Base-by-base conservation (phyloP, 2,329 filamentous ascomycete genomes). In the Neonectria sp. region DNA sequence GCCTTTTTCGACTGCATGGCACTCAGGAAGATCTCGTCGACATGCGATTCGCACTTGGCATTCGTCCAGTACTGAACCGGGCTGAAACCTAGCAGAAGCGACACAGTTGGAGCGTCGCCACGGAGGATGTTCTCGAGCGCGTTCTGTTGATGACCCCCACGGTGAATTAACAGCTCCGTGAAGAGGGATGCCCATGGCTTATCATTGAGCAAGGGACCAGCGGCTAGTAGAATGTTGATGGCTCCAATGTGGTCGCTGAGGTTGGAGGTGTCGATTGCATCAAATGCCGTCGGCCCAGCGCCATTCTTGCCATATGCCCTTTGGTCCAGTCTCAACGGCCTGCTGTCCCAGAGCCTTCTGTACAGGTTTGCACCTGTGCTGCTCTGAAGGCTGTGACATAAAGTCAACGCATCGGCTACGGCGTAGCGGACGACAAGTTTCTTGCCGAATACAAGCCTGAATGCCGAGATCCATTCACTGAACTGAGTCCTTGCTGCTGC, bases 251-350 rank as follows among this genome's bases (percentile, higher is more conserved):
- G 81, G 48, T 83, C 82, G 4, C 78, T 74, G 2, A 85, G 73
- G 53, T 84, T 83, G 2, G 82, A 83, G 0, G 87, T 89, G 68
- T 91, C 88, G 60, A 91, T 86, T 4, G 86, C 79, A 71, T 90
- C 84, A 70, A 91, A 91, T 4, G 61, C 51, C 5, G 69, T 76
- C 0, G 86, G 84, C 0, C 80, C 84, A 15, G 61, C 56, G 2
- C 75, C 73, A 7, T 58, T 60, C 4, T 70, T 68, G 2, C 76
- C 75, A 68, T 89, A 89, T 4, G 81, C 79, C 1, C 65, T 67
- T 2, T 74, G 52, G 53, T 88, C 83, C 5, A 90, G 78, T 2
- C 75, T 64, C 3, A 89, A 73, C 1, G 77, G 72, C 9, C 79
- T 77, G 17, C 77, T 74, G 43, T 84, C 80, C 65, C 81, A 81